Percentiles rank a stretch among this genome's conserved stretches.
These are phyloP conservation scores for Telopea speciosissima DNA, from an alignment of 177 flowering plant genomes.

Conservation along the genomic window DNA sequence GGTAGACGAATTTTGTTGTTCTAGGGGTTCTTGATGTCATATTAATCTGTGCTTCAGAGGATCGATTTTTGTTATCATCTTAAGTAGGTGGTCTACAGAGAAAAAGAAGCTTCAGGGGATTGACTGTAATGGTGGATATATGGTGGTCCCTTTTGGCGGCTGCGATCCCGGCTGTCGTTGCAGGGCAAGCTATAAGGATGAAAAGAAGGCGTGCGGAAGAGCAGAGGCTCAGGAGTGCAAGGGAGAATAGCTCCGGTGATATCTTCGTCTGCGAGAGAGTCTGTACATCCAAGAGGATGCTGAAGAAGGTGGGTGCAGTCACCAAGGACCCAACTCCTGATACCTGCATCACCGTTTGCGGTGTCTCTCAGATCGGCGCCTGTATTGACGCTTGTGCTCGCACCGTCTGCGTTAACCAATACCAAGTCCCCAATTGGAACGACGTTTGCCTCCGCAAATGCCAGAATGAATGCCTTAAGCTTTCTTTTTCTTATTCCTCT, in stretches of 20 bases:
- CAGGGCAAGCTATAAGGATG: slow-evolving; percentile 64
- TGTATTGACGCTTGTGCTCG: slow-evolving; percentile 75
- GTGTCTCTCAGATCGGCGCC: slow-evolving; percentile 89
- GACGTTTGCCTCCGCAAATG: slow-evolving; percentile 56
- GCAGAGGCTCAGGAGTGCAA: slow-evolving; percentile 64
- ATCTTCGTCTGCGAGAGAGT: slow-evolving; percentile 91
- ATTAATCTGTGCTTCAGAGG: too few relatives aligned
- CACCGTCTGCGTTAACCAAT: slow-evolving; percentile 55
- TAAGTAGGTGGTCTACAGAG: too few relatives aligned
- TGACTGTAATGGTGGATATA: slow-evolving; percentile 57
- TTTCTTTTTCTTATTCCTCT: slow-evolving; percentile 29
- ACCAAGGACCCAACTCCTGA: slow-evolving; percentile 87
- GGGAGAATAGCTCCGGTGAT: slow-evolving; percentile 79
- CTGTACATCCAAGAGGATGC: slow-evolving; percentile 84
- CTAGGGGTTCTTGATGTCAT: too few relatives aligned
- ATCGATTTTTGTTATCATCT: too few relatives aligned
- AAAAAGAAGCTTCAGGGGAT: background rate
- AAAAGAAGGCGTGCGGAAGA: slow-evolving; percentile 63
- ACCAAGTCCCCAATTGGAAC: slow-evolving; percentile 66
- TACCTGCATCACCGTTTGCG: slow-evolving; percentile 90
- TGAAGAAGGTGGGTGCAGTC: slow-evolving; percentile 81
- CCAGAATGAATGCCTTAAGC: slow-evolving; percentile 57
- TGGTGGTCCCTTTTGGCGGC: slow-evolving; percentile 89
- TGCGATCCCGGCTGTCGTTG: slow-evolving; percentile 63
- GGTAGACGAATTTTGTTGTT: too few relatives aligned